Evolutionary conservation across 345 rosid species (phyloP).

Genomic region (Citrus mangshanensis): DNA sequence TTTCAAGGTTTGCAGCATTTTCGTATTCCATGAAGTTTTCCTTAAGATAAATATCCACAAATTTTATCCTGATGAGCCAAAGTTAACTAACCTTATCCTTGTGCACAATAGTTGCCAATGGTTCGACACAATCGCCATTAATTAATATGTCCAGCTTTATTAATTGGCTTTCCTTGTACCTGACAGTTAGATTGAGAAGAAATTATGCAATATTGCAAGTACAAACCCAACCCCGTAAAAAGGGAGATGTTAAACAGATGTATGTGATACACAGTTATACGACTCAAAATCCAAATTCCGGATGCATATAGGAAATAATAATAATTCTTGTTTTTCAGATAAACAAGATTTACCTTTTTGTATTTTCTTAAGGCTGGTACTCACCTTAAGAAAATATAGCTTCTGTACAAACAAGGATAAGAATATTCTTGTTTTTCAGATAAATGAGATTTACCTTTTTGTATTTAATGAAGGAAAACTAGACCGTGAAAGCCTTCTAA

Average conservation of each 20-base stretch:
- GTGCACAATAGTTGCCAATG: slow-evolving; percentile 91
- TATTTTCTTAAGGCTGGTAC: too few relatives aligned
- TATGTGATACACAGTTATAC: not conserved
- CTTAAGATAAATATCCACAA: not conserved
- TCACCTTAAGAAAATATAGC: not conserved
- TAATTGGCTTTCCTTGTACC: slow-evolving; percentile 82
- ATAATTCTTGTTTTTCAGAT: too few relatives aligned
- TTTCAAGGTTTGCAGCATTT: not conserved
- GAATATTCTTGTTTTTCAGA: not conserved
- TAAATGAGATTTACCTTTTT: not conserved
- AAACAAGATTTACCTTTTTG: too few relatives aligned
- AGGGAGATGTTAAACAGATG: not conserved
- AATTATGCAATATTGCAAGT: slow-evolving; percentile 2
- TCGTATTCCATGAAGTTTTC: not conserved
- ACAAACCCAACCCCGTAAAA: not conserved
- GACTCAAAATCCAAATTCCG: not conserved
- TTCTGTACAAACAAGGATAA: too few relatives aligned
- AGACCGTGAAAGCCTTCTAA: not conserved
- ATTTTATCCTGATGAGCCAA: not conserved
- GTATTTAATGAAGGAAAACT: not conserved
- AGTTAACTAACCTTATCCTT: slow-evolving; percentile 67
- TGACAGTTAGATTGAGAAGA: slow-evolving; percentile 26
- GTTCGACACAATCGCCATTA: slow-evolving; percentile 83
- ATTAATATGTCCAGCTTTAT: slow-evolving; percentile 89
- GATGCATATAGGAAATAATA: not conserved